Evolutionary conservation across 75 land plant genomes (phyloP).

Genomic region (Larix kaempferi): DNA sequence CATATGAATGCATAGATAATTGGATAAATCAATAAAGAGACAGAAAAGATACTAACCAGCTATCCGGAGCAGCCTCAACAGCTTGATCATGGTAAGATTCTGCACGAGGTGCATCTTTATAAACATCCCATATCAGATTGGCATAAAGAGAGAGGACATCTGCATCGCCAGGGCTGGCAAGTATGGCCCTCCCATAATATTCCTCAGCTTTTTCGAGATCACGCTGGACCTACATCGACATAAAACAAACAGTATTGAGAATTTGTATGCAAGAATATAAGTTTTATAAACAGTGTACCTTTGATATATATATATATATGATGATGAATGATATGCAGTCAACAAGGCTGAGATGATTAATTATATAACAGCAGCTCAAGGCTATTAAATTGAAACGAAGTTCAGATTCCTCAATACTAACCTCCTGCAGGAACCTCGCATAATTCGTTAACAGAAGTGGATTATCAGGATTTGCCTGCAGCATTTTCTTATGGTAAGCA

Average conservation of each 20-base stretch:
- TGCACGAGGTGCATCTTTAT: conserved; percentile 43
- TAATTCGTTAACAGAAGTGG: conserved; percentile 55
- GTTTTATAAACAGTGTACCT: too few species aligned
- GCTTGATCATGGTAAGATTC: conserved; percentile 51
- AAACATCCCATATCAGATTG: conserved; percentile 41
- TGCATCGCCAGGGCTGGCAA: conserved; percentile 46
- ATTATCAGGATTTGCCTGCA: conserved; percentile 58
- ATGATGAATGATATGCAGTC: too few species aligned
- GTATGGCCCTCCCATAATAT: conserved; percentile 49
- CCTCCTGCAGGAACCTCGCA: conserved; percentile 59
- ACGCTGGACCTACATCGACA: conserved; percentile 5
- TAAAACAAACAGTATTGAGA: neutral
- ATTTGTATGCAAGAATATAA: too few species aligned
- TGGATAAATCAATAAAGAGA: too few species aligned
- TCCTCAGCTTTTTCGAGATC: conserved; percentile 39
- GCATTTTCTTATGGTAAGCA: conserved; percentile 44
- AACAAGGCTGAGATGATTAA: too few species aligned
- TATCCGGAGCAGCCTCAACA: conserved; percentile 52
- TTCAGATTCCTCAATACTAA: conserved; percentile 1
- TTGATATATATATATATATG: too few species aligned
- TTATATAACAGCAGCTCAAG: too few species aligned
- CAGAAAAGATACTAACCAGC: conserved; percentile 15
- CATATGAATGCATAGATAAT: too few species aligned
- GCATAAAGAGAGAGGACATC: conserved; percentile 42
- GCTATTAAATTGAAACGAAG: too few species aligned